Evolutionary conservation across 1,284 basidiomycete genomes (phyloP), one percentile per base, ranked within the genome.

Genomic region (Phlebopus sp.): DNA sequence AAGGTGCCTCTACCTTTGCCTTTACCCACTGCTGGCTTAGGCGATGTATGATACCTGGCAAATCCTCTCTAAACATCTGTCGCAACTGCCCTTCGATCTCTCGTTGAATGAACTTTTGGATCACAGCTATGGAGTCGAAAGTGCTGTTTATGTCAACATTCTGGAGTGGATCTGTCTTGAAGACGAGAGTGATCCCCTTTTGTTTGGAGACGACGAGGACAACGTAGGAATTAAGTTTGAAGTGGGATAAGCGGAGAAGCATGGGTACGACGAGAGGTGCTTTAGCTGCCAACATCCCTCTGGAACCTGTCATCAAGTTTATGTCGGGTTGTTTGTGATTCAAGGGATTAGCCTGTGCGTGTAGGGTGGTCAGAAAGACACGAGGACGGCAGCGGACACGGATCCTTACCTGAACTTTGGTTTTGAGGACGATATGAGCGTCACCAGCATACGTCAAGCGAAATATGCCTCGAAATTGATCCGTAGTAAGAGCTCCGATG

Each of bases 91-190:
- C 92, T 68, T 99, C 97, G 48, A 99, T 99, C 72, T 99, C 96
- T 51, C 84, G 82, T 66, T 97, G 95, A 46, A 97, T 92, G 69
- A 95, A 97, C 48, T 92, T 94, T 62, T 97, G 92, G 47, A 99
- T 97, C 53, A 97, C 94, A 42, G 92, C 93, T 53, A 99, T 96
- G 14, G 91, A 94, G 70, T 99, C 97, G 63, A 99, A 99, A 0
- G 96, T 98, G 62, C 89, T 92, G 66, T 89, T 92, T 60, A 99
- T 98, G 63, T 98, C 91, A 46, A 99, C 93, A 59, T 94, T 93
- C 69, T 99, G 95, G 17, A 99, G 79, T 0, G 97, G 97, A 69
- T 99, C 97, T 47, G 97, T 99, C 73, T 99, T 99, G 84, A 99
- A 99, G 19, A 99, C 97, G 39, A 99, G 82, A 0, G 97, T 99